Conservation (phyloP, 176 grass and related monocot species). For the Bonia amplexicaulis region DNA sequence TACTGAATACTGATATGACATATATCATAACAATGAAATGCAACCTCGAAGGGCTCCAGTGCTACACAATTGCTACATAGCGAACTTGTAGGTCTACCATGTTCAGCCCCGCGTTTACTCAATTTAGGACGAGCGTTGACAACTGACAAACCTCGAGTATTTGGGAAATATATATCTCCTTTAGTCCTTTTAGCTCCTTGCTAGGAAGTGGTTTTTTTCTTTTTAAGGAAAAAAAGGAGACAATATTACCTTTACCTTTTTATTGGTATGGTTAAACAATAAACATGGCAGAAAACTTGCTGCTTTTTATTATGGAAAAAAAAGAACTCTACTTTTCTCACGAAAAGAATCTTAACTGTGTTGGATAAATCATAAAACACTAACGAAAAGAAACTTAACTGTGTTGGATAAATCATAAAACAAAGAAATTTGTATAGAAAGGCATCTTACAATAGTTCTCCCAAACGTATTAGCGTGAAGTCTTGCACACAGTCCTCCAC, state of each 20-base stretch:
- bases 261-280: not conserved
- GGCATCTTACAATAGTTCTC: not conserved
- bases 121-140: not conserved
- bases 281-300: too few species aligned
- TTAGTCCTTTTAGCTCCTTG: not conserved
- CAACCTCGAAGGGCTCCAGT: not conserved
- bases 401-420: not conserved
- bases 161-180: not conserved
- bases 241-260: not conserved
- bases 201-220: not conserved
- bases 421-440: not conserved
- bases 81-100: not conserved
- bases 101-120: too few species aligned
- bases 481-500: not conserved
- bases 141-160: not conserved
- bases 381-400: too few species aligned
- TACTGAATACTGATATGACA: not conserved
- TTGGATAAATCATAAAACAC: not conserved
- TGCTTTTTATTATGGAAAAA: not conserved
- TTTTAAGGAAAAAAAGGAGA: not conserved
- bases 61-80: not conserved
- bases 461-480: not conserved
- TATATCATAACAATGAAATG: not conserved
- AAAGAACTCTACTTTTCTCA: not conserved
- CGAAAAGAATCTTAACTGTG: not conserved